A percentile compares a stretch with the other conserved stretches of the same genome.
Evolutionary conservation across 2,329 filamentous ascomycete species (phyloP).

Genomic region (Fusarium scirpi): DNA sequence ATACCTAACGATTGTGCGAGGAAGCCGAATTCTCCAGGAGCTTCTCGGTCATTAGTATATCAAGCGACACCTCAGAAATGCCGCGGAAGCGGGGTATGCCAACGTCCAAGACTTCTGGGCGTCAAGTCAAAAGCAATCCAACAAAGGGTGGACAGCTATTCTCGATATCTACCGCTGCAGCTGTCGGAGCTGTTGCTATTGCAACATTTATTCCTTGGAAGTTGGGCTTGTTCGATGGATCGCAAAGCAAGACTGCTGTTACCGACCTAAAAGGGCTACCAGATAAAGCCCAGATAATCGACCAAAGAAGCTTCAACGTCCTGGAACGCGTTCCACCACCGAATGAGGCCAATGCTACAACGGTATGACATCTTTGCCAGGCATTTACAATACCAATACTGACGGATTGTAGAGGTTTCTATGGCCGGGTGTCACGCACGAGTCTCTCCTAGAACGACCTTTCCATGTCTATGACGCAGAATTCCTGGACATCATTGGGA

Average conservation of each 20-base stretch:
- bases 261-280: slow-evolving; percentile 12
- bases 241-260: not conserved
- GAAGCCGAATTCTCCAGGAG: too few species aligned
- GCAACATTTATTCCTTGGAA: not conserved
- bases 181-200: slow-evolving; percentile 9
- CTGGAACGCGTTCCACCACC: slow-evolving; percentile 33
- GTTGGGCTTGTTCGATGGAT: slow-evolving; percentile 2
- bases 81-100: slow-evolving; percentile 21
- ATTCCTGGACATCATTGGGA: slow-evolving; percentile 63
- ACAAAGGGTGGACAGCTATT: not conserved
- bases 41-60: not conserved
- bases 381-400: accelerated
- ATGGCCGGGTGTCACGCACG: slow-evolving; percentile 37
- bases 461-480: slow-evolving; percentile 59
- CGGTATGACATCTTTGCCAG: not conserved
- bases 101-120: not conserved
- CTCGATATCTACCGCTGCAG: not conserved
- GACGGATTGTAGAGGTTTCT: slow-evolving; percentile 17
- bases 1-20: not conserved
- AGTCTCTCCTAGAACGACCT: slow-evolving; percentile 33
- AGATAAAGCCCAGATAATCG: slow-evolving; percentile 36
- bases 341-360: slow-evolving; percentile 33
- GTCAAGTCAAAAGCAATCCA: not conserved
- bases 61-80: not conserved
- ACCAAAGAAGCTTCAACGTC: slow-evolving; percentile 43